These are phyloP conservation scores for Poterioochromonas sp. DNA, from an alignment of 352 stramenopile genomes.

Conservation along the genomic window DNA sequence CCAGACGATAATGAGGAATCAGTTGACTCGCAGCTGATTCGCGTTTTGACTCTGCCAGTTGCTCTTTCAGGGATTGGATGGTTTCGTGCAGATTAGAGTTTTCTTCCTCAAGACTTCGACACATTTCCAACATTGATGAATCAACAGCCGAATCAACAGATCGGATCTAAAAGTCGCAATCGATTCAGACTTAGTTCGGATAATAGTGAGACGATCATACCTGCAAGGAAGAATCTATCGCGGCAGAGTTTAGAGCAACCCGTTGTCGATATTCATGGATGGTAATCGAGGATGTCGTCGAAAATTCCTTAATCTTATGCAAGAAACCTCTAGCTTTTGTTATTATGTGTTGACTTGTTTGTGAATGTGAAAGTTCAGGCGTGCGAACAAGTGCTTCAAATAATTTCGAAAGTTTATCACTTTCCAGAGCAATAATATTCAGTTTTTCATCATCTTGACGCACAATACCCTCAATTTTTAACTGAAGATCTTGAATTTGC, in stretches of 20 bases:
- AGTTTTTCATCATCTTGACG: background rate
- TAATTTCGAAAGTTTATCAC: background rate
- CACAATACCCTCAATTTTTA: background rate
- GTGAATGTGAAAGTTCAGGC: too few relatives aligned
- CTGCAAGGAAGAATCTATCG: too few relatives aligned
- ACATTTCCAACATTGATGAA: slow-evolving; percentile 16
- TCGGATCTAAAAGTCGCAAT: too few relatives aligned
- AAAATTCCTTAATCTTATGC: too few relatives aligned
- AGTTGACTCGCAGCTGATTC: background rate
- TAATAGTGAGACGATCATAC: too few relatives aligned
- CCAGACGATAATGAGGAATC: slow-evolving; percentile 18
- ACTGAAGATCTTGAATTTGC: background rate
- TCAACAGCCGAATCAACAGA: slow-evolving; percentile 5
- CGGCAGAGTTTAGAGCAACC: too few relatives aligned
- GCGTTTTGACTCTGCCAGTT: background rate
- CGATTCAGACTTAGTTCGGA: too few relatives aligned
- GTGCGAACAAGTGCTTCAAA: background rate
- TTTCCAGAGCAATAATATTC: background rate
- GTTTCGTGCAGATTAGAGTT: background rate
- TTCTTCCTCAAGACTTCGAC: slow-evolving; percentile 16
- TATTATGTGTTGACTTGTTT: too few relatives aligned
- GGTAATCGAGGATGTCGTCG: too few relatives aligned
- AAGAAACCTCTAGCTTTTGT: too few relatives aligned
- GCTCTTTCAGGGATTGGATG: background rate
- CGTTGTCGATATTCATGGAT: too few relatives aligned